Percentiles rank a stretch among this genome's conserved stretches.
These are phyloP conservation scores for Secale cereale DNA, from an alignment of 176 grass and related monocot genomes.

Conservation along the genomic window DNA sequence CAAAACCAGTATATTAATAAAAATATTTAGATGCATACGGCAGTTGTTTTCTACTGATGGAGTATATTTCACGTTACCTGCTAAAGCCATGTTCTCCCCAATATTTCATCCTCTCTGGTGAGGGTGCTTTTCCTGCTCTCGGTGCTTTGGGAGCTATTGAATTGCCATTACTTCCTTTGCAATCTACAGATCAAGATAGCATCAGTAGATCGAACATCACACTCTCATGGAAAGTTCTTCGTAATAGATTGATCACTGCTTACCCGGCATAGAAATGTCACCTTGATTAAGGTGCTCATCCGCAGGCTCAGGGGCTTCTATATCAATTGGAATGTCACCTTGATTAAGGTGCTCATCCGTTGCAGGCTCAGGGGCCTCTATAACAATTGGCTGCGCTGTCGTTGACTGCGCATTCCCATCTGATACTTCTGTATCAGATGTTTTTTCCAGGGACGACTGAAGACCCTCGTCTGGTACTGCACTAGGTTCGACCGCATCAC, in stretches of 20 bases:
- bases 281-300: conserved; percentile 42
- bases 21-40: background rate
- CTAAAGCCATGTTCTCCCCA: conserved; percentile 93
- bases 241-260: background rate
- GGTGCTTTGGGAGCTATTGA: conserved; percentile 38
- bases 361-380: conserved; percentile 30
- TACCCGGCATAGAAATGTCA: conserved; percentile 50
- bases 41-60: background rate
- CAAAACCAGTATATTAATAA: conserved; percentile 6
- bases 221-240: background rate
- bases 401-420: conserved; percentile 9
- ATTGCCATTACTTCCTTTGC: conserved; percentile 27
- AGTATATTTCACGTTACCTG: conserved; percentile 37
- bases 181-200: conserved; percentile 35
- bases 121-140: conserved; percentile 47
- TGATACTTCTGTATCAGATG: conserved; percentile 8
- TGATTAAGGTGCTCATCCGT: conserved; percentile 41
- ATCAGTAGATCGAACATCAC: conserved; percentile 11
- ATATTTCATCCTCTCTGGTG: conserved; percentile 61
- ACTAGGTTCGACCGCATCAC: background rate
- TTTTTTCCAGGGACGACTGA: background rate
- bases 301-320: conserved; percentile 31
- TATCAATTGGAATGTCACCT: conserved; percentile 33
- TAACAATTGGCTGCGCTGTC: conserved; percentile 19
- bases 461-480: conserved; percentile 19